Evolutionary conservation across 805 yeast genomes (phyloP).

Genomic region (Candida nemodendra): DNA sequence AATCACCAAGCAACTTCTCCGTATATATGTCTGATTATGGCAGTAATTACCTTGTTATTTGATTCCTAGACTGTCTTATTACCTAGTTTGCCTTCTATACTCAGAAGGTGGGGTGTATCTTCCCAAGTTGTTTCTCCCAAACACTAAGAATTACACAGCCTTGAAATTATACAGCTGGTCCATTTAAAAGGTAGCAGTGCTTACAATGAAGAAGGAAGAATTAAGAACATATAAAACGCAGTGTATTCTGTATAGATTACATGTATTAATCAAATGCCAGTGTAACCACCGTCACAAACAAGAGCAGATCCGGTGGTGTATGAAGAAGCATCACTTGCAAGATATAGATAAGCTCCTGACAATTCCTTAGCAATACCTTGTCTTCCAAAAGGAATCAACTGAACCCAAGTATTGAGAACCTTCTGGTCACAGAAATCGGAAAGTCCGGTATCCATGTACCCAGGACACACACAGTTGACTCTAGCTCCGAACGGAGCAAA

Average conservation of each 20-base stretch:
- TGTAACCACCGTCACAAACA: slow-evolving; percentile 54
- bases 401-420: slow-evolving; percentile 30
- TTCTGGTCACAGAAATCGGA: slow-evolving; percentile 31
- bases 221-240: too few species aligned
- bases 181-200: too few species aligned
- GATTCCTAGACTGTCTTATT: too few species aligned
- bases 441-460: slow-evolving; percentile 50
- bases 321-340: slow-evolving; percentile 52
- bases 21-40: too few species aligned
- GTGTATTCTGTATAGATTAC: too few species aligned
- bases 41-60: too few species aligned
- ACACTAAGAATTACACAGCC: not conserved
- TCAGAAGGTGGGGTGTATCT: too few species aligned
- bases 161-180: too few species aligned
- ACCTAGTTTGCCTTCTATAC: too few species aligned
- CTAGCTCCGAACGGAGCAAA: slow-evolving; percentile 48
- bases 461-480: slow-evolving; percentile 52
- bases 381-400: slow-evolving; percentile 46
- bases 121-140: too few species aligned
- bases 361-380: slow-evolving; percentile 51
- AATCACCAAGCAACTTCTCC: too few species aligned
- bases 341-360: slow-evolving; percentile 51
- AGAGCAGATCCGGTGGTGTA: slow-evolving; percentile 51
- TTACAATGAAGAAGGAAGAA: too few species aligned
- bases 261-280: slow-evolving; percentile 24